Evolutionary conservation across 768 basidiomycete genomes (phyloP).

Genomic region (Leccinum ochraceum): DNA sequence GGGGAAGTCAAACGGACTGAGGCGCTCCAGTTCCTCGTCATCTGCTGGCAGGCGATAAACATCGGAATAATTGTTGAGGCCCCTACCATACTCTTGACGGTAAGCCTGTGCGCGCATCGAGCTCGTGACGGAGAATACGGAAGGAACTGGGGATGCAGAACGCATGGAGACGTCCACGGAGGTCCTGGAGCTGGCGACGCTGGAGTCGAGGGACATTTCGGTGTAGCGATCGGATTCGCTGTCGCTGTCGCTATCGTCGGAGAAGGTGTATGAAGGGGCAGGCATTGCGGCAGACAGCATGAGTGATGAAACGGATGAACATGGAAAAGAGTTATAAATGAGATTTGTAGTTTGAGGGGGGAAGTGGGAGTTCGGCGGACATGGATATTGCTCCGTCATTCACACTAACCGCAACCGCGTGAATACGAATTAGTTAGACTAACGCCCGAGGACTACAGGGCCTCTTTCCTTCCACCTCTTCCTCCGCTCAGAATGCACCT

Average conservation of each 20-base stretch:
- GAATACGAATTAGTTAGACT: slow-evolving; percentile 22
- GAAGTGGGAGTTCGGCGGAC: slow-evolving; percentile 32
- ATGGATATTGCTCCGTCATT: slow-evolving; percentile 34
- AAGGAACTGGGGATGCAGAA: slow-evolving; percentile 65
- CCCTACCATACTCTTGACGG: slow-evolving; percentile 66
- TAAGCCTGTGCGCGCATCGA: slow-evolving; percentile 60
- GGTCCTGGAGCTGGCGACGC: slow-evolving; percentile 50
- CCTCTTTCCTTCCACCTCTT: neutral
- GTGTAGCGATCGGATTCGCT: slow-evolving; percentile 51
- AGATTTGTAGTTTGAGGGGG: slow-evolving; percentile 19
- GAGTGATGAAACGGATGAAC: neutral
- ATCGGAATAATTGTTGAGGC: slow-evolving; percentile 76
- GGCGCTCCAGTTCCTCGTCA: slow-evolving; percentile 69
- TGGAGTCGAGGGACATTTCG: slow-evolving; percentile 41
- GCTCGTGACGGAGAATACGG: slow-evolving; percentile 67
- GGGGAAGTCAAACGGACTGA: slow-evolving; percentile 45
- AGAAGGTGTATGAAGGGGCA: slow-evolving; percentile 12
- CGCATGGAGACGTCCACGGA: slow-evolving; percentile 63
- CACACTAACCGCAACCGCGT: slow-evolving; percentile 29
- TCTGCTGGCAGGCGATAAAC: slow-evolving; percentile 79
- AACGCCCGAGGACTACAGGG: slow-evolving; percentile 22
- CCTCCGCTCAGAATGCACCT: slow-evolving; percentile 1
- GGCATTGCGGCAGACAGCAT: slow-evolving; percentile 20
- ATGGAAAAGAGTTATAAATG: slow-evolving; percentile 28
- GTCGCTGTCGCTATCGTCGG: slow-evolving; percentile 49